Evolutionary conservation across 805 yeast genomes (phyloP), one percentile per base, ranked within the genome.

Genomic region (Schwanniomyces yamadae): DNA sequence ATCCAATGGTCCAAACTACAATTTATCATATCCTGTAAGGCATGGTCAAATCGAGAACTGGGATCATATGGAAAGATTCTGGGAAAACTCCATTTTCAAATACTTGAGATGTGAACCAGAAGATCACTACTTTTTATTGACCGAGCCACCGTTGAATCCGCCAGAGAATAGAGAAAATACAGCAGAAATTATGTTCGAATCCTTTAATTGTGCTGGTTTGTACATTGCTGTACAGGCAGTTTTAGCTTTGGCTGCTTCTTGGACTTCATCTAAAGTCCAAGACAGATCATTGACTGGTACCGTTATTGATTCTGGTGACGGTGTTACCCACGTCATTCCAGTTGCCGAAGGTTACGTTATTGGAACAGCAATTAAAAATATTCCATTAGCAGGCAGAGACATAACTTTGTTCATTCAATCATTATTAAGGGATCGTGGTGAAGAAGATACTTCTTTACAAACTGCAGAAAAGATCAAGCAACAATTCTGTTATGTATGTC

Each of bases 181-280:
- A 1, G 99, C 99, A 9, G 99, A 93, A 61, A 93, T 93, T 57
- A 93, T 93, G 95, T 93, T 93, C 67, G 99, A 93, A 69, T 82
- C 95, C 13, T 93, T 93, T 75, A 93, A 93, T 62, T 93, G 99
- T 68, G 98, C 98, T 12, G 99, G 99, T 41, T 72, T 93, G 43
- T 93, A 93, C 66, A 93, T 93, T 56, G 99, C 99, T 10, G 99
- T 93, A 11, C 99, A 93, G 69, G 99, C 99, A 0, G 99, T 93
- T 25, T 73, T 93, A 45, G 99, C 99, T 1, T 73, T 93, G 50
- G 99, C 99, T 5, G 99, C 99, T 1, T 88, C 96, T 6, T 93
- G 99, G 99, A 91, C 99, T 4, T 86, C 96, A 10, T 80, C 95
- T 12, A 93, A 93, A 59, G 98, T 89, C 20, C 82, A 81, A 42